Percentiles rank a stretch among this genome's conserved stretches.
phyloP scores from a whole-genome alignment of 2,329 filamentous ascomycete species.

The Camillea tinctor region DNA sequence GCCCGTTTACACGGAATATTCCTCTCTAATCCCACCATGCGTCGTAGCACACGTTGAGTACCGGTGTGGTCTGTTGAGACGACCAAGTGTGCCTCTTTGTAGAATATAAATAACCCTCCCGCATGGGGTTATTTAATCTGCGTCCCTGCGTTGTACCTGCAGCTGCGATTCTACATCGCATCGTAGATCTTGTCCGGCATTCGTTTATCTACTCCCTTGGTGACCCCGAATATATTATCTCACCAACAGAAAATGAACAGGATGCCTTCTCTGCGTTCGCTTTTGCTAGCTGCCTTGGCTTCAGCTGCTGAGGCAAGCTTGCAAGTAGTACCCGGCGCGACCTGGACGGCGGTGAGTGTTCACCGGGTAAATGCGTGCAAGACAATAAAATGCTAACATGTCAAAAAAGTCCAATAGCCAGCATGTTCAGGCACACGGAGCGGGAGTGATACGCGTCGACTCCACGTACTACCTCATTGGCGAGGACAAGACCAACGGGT shows the following conservation, averaged over 20 bases:
- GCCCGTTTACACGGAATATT: background rate
- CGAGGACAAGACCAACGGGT: constrained; percentile 66
- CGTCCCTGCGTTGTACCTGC: background rate
- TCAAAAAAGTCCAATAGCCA: constrained; percentile 39
- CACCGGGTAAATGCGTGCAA: too few relatives aligned
- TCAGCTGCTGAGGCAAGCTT: constrained; percentile 25
- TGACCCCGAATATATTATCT: background rate
- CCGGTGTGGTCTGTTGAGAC: background rate
- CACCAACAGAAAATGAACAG: background rate
- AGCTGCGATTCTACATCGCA: background rate
- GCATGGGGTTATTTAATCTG: background rate
- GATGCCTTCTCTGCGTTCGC: background rate
- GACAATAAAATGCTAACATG: too few relatives aligned
- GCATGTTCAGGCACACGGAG: constrained; percentile 66
- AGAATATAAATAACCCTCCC: background rate
- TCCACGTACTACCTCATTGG: constrained; percentile 66
- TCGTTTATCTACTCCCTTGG: background rate
- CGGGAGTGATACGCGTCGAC: constrained; percentile 58
- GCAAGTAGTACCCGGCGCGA: constrained; percentile 44
- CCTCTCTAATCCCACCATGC: background rate
- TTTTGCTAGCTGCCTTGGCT: background rate
- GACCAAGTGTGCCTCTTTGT: background rate
- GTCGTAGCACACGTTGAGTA: background rate
- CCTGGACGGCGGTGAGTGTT: constrained; percentile 44
- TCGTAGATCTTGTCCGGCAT: background rate